Evolutionary conservation across 768 basidiomycete genomes (phyloP).

Genomic region (Solioccasus polychromus): DNA sequence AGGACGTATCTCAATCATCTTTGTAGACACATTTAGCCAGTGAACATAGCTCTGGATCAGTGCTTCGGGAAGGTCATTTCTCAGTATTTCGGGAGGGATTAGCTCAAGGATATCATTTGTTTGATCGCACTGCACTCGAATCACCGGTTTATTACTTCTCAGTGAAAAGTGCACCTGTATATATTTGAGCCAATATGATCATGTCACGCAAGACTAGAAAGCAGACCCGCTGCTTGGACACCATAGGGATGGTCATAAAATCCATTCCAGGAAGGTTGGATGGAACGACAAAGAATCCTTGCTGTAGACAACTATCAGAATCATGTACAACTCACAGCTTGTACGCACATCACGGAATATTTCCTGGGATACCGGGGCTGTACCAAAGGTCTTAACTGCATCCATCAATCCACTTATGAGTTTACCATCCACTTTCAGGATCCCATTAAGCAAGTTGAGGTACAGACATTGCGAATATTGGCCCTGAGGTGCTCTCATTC

Average conservation of each 20-base stretch:
- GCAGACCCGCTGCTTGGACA: slow-evolving; percentile 11
- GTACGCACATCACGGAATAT: too few species aligned
- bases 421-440: too few species aligned
- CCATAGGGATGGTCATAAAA: slow-evolving; percentile 7
- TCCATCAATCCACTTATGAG: too few species aligned
- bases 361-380: too few species aligned
- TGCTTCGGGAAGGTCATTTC: slow-evolving; percentile 16
- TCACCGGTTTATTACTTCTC: neutral
- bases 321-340: neutral
- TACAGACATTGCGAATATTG: too few species aligned
- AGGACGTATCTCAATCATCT: slow-evolving; percentile 14
- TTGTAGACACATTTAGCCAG: slow-evolving; percentile 21
- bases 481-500: too few species aligned
- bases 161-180: slow-evolving; percentile 17
- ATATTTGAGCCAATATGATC: neutral
- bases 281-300: neutral
- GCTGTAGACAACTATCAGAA: neutral
- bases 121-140: slow-evolving; percentile 3
- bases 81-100: slow-evolving; percentile 13
- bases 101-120: slow-evolving; percentile 9
- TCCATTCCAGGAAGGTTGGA: slow-evolving; percentile 4
- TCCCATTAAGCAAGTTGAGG: too few species aligned
- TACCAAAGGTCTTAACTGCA: too few species aligned
- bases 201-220: neutral
- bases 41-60: slow-evolving; percentile 18